Base-by-base conservation (phyloP, 1,284 basidiomycete species). In the Phylloporus gajari region DNA sequence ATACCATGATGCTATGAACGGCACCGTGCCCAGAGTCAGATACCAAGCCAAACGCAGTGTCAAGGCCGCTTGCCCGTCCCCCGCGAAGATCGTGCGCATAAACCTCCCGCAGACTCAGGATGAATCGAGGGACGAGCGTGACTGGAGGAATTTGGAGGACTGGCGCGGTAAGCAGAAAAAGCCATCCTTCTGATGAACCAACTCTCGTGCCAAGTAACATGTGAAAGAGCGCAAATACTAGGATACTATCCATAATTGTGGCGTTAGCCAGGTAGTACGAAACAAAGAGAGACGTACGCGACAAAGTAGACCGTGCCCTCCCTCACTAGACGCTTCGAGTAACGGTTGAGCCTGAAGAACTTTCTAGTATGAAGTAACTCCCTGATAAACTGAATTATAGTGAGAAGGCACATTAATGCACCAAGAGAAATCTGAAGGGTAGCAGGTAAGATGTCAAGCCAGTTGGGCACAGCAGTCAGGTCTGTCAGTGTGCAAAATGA, bases 291-390 rank as follows among this genome's bases (percentile, higher is more conserved):
- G 23, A 67, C 40, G 13, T 44, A 46, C 65, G n/a, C 40, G 23
- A 44, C 30, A 44, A 67, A 67, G 38, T 44, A 67, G 11, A 58
- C 30, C 53, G n/a, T 44, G 15, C 65, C 65, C 23, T 67, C 60
- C 60, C 23, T 42, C 25, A 67, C 38, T 11, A 67, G 40, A 32
- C 17, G 65, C 8, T 5, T 27, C 53, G 32, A 12, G 25, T 61
- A 61, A 38, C 35, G 32, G 59, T 61, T 61, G 35, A 61, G 38
- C n/a, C 9, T 21, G 53, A 67, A 25, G 17, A 5, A 8, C 42
- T 40, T 25, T 21, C 46, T n/a, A 23, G 21, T 46, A 25, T 13
- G 53, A 30, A 32, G 17, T n/a, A 42, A 30, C 25, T 67, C 65
- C 27, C 19, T 58, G 38, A 59, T 21, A 27, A 67, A 67, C 25